phyloP scores from a whole-genome alignment of 2,329 filamentous ascomycete genomes.

The Phyllosticta capitalensis region DNA sequence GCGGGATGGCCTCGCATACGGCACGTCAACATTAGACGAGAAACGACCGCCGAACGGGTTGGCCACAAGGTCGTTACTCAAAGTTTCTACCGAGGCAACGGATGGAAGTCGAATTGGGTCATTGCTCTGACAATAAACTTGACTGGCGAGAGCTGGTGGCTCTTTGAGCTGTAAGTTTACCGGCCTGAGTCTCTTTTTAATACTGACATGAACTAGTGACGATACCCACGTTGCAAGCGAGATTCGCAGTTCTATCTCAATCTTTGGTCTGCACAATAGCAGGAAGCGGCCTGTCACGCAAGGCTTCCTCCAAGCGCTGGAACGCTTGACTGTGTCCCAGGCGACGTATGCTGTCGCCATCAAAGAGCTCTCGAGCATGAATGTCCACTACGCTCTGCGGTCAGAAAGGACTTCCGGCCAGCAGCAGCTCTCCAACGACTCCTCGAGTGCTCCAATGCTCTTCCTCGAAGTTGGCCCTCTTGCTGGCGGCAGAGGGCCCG shows the following conservation, averaged over 20 bases:
- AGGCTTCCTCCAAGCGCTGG: constrained; percentile 24
- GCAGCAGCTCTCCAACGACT: background rate
- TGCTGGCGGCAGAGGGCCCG: background rate
- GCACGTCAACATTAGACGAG: constrained; percentile 32
- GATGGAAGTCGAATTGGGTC: constrained; percentile 67
- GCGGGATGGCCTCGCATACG: constrained; percentile 54
- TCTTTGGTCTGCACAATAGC: background rate
- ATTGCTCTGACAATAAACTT: constrained; percentile 46
- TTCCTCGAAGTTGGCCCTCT: constrained; percentile 3
- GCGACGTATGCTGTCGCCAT: constrained; percentile 18
- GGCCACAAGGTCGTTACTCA: constrained; percentile 51
- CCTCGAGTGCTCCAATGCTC: background rate
- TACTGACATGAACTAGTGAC: constrained; percentile 20
- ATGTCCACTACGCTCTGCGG: constrained; percentile 1
- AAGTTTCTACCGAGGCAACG: constrained; percentile 59
- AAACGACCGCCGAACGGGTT: constrained; percentile 20
- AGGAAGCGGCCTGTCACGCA: constrained; percentile 19
- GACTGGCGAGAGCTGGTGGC: constrained; percentile 30
- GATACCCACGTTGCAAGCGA: constrained; percentile 17
- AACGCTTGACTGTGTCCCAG: constrained; percentile 29
- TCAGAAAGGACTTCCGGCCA: background rate
- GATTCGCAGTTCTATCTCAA: background rate
- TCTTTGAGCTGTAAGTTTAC: constrained; percentile 19
- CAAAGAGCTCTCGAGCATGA: constrained; percentile 2
- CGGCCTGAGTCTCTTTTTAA: constrained; percentile 10